phyloP scores from a whole-genome alignment of 352 stramenopile species.

The Globisporangium sylvaticum region DNA sequence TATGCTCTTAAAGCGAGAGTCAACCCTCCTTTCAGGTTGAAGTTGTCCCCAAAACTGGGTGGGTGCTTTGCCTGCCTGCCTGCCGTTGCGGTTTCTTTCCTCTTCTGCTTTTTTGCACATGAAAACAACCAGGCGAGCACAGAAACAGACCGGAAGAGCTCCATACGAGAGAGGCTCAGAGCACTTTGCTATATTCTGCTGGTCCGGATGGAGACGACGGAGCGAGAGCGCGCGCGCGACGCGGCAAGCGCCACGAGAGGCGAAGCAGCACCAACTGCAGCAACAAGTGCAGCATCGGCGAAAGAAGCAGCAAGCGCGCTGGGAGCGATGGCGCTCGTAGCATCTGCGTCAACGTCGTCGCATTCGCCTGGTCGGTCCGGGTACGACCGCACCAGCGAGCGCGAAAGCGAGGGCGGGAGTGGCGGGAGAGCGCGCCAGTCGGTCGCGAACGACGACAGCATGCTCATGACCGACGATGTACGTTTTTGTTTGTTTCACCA shows the following conservation, averaged over 20 bases:
- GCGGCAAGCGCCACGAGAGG: neutral
- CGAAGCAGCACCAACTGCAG: neutral
- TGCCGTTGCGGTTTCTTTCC: slow-evolving; percentile 1
- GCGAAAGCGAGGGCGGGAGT: slow-evolving; percentile 5
- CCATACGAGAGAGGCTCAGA: neutral
- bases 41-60: neutral
- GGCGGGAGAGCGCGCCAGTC: slow-evolving; percentile 5
- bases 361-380: slow-evolving; percentile 8
- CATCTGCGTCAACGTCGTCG: neutral
- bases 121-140: neutral
- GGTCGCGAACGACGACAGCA: slow-evolving; percentile 45
- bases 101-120: neutral
- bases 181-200: slow-evolving; percentile 2
- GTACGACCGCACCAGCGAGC: slow-evolving; percentile 1
- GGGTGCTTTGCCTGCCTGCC: too few relatives aligned
- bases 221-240: neutral
- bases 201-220: neutral
- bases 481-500: neutral
- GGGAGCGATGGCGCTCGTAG: neutral
- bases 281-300: neutral
- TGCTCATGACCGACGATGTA: slow-evolving; percentile 52
- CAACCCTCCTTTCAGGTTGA: neutral
- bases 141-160: neutral
- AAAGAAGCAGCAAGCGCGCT: neutral
- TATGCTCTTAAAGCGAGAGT: neutral